Evolutionary conservation across 2,329 filamentous ascomycete species (phyloP), one percentile per base, ranked within the genome.

Genomic region (Coleophoma crateriformis): DNA sequence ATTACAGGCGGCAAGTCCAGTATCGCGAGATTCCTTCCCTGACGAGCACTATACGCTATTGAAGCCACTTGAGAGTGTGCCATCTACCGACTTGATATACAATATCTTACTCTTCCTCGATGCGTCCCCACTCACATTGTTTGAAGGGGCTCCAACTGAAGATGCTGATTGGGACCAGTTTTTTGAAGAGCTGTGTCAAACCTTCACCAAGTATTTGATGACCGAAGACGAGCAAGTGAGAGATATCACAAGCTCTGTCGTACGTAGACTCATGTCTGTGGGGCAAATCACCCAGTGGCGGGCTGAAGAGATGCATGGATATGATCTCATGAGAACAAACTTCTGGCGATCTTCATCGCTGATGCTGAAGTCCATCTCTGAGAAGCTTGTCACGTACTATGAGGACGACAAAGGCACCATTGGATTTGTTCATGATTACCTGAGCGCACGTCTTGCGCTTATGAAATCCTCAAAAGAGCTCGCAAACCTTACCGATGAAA

Each of bases 101-200:
- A 74, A 72, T 51, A 79, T 83, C 46, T 67, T 85, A 11, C 69
- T 73, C 39, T 85, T 84, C 50, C 62, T 85, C 11, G 72, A 79
- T 54, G 72, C 75, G 6, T 79, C 75, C 1, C 77, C 81, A 47
- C 54, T 69, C 46, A 74, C 72, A 2, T 63, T 79, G 3, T 76
- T 78, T 46, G 65, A 70, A 48, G 69, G 67, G 13, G 61, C 68
- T 8, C 70, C 71, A 10, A 53, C 55, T 14, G 65, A 69, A 13
- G 57, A 55, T 3, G 53, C 61, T 6, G 68, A 69, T 8, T 67
- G 65, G 45, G 65, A 68, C 19, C 52, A 54, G 3, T 74, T 58
- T 42, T 62, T 62, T 34, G 61, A 66, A 37, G 58, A 60, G 27
- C 56, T 55, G 6, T 59, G 62, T 41, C 47, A 53, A 45, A 56